Evolutionary conservation across 164 flowering plant species (phyloP), one percentile per base, ranked within the genome.

Genomic region (Vitis rupestris): DNA sequence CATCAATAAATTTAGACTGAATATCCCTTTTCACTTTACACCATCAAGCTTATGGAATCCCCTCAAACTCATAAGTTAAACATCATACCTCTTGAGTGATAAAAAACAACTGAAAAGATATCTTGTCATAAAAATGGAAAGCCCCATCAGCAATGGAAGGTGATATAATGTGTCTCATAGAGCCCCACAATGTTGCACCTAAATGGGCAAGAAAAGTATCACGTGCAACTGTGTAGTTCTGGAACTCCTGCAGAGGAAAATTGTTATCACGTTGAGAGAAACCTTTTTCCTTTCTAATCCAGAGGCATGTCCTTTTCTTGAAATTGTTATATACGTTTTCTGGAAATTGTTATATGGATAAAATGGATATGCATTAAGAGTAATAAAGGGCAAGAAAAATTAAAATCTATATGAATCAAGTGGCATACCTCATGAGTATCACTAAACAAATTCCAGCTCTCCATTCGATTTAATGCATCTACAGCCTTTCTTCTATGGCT

Each of bases 141-240:
- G 93, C 90, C 9, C 98, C 98, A 77, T 93, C 97, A 67, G 96
- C 83, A 69, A 88, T 72, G 10, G 98, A 95, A 74, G 99, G 99
- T 63, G 97, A 83, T 73, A 95, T 83, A 12, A 95, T 75, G 83
- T 93, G 98, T 74, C 91, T 87, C 95, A 93, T 82, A 44, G 98
- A 90, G 6, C 97, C 97, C 97, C 93, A 91, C 54, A 95, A 73
- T 8, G 92, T 88, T 74, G 97, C 93, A 73, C 97, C 99, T 54
- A 95, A 81, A 81, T 95, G 98, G 69, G 99, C 88, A 75, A 93
- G 97, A 76, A 93, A 95, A 49, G 91, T 85, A 83, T 95, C 97
- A 50, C 95, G 92, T 30, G 99, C 99, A 80, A 91, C 97, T 8
- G 97, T 95, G 78, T 95, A 91, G 67, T 89, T 93, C 54, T 90